Percentiles rank a stretch among this genome's conserved stretches.
phyloP scores from a whole-genome alignment of 805 yeast genomes.

The Candida peoriensis region DNA sequence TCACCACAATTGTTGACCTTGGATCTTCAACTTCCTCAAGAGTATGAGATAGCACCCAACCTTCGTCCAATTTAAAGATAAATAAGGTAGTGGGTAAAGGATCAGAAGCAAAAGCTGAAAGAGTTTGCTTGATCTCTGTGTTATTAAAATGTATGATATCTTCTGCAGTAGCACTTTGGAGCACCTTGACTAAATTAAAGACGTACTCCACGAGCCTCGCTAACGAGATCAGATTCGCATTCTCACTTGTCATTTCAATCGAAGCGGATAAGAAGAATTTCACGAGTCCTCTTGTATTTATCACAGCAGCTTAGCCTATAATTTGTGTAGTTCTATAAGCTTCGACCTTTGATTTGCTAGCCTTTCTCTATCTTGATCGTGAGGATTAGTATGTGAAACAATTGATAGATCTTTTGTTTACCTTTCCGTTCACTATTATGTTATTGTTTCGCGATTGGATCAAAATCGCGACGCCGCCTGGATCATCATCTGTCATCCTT shows the following conservation, averaged over 20 bases:
- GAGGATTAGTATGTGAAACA: too few relatives aligned
- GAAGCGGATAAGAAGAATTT: too few relatives aligned
- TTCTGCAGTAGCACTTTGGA: slow-evolving; percentile 25
- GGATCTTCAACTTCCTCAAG: slow-evolving; percentile 8
- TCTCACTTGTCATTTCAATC: slow-evolving; percentile 1
- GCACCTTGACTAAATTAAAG: slow-evolving; percentile 24
- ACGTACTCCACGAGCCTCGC: slow-evolving; percentile 21
- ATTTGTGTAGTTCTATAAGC: too few relatives aligned
- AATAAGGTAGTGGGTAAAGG: slow-evolving; percentile 23
- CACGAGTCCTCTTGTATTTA: not conserved
- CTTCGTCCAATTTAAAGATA: slow-evolving; percentile 14
- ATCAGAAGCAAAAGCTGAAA: slow-evolving; percentile 17
- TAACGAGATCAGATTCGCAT: slow-evolving; percentile 3
- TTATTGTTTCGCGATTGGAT: too few relatives aligned
- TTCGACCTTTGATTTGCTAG: too few relatives aligned
- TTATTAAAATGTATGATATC: slow-evolving; percentile 25
- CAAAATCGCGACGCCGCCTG: too few relatives aligned
- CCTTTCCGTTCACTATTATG: too few relatives aligned
- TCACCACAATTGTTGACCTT: slow-evolving; percentile 31
- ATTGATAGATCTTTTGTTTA: too few relatives aligned
- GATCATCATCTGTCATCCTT: too few relatives aligned
- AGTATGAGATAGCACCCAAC: slow-evolving; percentile 13
- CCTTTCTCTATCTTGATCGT: too few relatives aligned
- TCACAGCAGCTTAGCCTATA: too few relatives aligned
- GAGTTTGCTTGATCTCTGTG: slow-evolving; percentile 7